These are phyloP conservation scores for Acacia confusa DNA, from an alignment of 306 rosid genomes.

Conservation along the genomic window DNA sequence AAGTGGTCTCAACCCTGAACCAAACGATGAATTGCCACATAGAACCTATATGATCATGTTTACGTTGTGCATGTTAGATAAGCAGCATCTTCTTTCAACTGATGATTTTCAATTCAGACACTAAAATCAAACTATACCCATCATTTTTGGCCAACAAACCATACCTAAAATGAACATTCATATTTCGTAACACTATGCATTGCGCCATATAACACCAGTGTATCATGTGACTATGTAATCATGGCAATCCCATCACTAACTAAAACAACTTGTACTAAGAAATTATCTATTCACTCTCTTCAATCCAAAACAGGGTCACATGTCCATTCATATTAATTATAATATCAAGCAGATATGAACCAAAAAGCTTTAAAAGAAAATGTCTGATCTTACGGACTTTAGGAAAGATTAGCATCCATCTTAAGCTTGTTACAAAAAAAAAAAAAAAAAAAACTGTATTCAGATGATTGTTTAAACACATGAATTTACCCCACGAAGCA, in stretches of 20 bases:
- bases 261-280: background rate
- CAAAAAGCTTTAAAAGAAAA: background rate
- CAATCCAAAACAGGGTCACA: background rate
- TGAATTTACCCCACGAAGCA: background rate
- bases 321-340: background rate
- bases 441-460: background rate
- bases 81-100: background rate
- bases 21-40: background rate
- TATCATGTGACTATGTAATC: background rate
- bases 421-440: background rate
- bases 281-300: background rate
- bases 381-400: background rate
- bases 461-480: background rate
- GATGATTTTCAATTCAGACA: background rate
- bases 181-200: background rate
- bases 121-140: background rate
- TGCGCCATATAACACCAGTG: background rate
- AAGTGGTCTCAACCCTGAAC: background rate
- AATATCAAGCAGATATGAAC: background rate
- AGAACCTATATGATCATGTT: background rate
- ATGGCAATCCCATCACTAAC: background rate
- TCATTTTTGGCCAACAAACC: background rate
- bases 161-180: background rate
- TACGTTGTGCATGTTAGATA: background rate
- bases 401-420: background rate